Percentiles rank a stretch among this genome's conserved stretches.
Conservation (phyloP, 139 green algal genomes). For the Picochlorum sp. region DNA sequence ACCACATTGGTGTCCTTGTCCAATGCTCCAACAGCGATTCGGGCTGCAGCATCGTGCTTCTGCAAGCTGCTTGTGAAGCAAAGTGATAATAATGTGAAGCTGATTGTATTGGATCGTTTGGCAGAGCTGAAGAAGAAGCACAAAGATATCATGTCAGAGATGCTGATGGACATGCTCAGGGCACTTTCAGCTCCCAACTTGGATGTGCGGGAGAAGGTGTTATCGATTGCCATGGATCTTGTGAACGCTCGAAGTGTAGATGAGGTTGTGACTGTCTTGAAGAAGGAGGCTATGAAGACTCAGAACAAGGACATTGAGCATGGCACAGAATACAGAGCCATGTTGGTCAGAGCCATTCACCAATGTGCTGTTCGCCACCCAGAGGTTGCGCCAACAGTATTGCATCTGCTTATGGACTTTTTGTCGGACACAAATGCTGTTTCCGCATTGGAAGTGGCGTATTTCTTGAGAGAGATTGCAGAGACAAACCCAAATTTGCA, state of each 20-base stretch:
- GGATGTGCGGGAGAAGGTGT: conserved; percentile 90
- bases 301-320: conserved; percentile 84
- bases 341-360: conserved; percentile 92
- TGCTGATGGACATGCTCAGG: conserved; percentile 95
- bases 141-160: conserved; percentile 74
- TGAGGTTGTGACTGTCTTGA: conserved; percentile 84
- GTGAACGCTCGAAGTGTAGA: conserved; percentile 82
- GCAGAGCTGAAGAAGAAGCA: conserved; percentile 74
- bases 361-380: conserved; percentile 90
- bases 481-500: conserved; percentile 87
- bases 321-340: conserved; percentile 83
- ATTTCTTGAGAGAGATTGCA: conserved; percentile 86
- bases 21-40: conserved; percentile 88
- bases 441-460: conserved; percentile 68
- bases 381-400: conserved; percentile 79
- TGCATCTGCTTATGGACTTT: conserved; percentile 98
- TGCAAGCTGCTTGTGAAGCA: conserved; percentile 91
- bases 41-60: conserved; percentile 94
- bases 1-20: conserved; percentile 81
- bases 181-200: conserved; percentile 82
- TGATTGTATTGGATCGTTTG: conserved; percentile 96
- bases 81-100: conserved; percentile 99
- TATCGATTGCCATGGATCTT: conserved; percentile 93
- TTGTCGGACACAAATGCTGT: conserved; percentile 78
- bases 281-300: conserved; percentile 96